Evolutionary conservation across 2,329 filamentous ascomycete genomes (phyloP), one percentile per base, ranked within the genome.

Genomic region (Uncinocarpus reesii): DNA sequence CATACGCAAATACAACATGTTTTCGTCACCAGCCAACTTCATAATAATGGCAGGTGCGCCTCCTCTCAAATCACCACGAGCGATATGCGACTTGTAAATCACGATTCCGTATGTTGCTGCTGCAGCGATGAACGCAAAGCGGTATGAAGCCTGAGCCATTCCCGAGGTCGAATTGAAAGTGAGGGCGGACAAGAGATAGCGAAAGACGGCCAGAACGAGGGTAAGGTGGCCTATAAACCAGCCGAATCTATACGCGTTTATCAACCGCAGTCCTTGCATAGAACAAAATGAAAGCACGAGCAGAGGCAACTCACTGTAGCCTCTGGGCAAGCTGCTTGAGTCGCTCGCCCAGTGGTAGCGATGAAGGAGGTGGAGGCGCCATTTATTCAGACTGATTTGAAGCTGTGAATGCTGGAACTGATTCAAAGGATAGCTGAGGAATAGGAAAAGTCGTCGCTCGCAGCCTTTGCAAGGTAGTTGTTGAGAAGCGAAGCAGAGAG

Each of bases 31-130:
- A 49, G 83, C 73, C 56, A 95, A 72, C 53, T 81, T 77, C 51
- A 90, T 47, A 42, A 76, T 67, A 50, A 84, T 79, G 69, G 71
- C 64, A 63, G 76, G 79, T 59, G 80, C 67, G 64, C 73, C 80
- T 53, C 74, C 80, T 55, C 83, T 82, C 42, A 81, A 75, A 76
- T 86, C 84, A 59, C 84, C 77, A 57, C 87, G 84, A 58, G 89
- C 86, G 57, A 89, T 82, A 74, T 89, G 86, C 50, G 87, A 89
- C 79, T 98, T 98, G 77, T 95, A 96, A 53, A 98, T 90, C 42
- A 98, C 92, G 57, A 98, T 96, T 56, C 92, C 90, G 68, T 98
- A 98, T 8, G 92, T 96, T 42, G 81, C 79, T 41, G 88, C 87
- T 4, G 92, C 92, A 2, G 89, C 83, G 58, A 95, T 57, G 66